Conservation (phyloP, 148 eudicot genomes). For the Oxyria digyna region DNA sequence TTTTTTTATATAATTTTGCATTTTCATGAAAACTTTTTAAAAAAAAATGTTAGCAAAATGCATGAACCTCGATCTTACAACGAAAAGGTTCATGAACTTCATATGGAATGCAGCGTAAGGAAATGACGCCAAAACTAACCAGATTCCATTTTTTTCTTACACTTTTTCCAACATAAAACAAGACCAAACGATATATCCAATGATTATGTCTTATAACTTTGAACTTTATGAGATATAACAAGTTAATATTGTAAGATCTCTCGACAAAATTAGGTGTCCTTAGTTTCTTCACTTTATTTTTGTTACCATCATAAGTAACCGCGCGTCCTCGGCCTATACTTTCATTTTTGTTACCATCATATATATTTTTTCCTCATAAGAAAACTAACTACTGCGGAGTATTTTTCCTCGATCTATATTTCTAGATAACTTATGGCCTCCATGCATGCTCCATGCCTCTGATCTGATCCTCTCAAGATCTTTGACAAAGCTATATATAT, state of each 20-base stretch:
- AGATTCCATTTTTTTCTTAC: neutral
- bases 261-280: neutral
- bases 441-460: too few species aligned
- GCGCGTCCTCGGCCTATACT: neutral
- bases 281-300: neutral
- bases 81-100: neutral
- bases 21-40: neutral
- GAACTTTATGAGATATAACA: neutral
- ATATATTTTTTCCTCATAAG: too few species aligned
- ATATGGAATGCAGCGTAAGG: neutral
- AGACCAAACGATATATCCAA: neutral
- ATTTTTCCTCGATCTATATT: too few species aligned
- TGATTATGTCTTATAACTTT: neutral
- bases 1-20: neutral
- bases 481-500: neutral
- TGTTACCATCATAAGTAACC: neutral
- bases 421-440: too few species aligned
- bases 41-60: neutral
- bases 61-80: neutral
- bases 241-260: neutral
- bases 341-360: too few species aligned
- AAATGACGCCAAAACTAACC: neutral
- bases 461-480: too few species aligned
- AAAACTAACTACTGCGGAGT: too few species aligned
- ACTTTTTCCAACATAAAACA: neutral